phyloP scores from a whole-genome alignment of 2,329 filamentous ascomycete genomes.

The Ophiostoma perfectum region DNA sequence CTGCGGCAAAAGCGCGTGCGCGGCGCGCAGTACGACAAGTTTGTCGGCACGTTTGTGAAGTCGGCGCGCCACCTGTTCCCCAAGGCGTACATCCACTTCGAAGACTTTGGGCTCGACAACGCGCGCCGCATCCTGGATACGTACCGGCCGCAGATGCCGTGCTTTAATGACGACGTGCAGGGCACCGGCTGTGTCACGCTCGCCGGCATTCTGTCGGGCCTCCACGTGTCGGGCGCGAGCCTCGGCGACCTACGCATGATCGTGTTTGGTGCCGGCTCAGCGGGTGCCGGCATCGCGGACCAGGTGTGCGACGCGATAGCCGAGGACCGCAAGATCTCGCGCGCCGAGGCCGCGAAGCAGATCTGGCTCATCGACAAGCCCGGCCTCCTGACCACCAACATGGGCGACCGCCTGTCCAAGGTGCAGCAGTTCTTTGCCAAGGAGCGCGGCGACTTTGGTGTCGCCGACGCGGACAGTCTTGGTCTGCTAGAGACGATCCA shows the following conservation, averaged over 20 bases:
- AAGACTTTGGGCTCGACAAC: constrained; percentile 78
- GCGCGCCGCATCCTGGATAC: constrained; percentile 68
- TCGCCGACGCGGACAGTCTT: background rate
- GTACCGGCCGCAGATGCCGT: constrained; percentile 68
- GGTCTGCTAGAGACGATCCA: constrained; percentile 61
- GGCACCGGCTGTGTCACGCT: constrained; percentile 84
- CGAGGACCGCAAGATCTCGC: constrained; percentile 58
- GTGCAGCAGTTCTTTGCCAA: constrained; percentile 65
- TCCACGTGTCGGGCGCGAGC: constrained; percentile 62
- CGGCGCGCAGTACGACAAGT: constrained; percentile 68
- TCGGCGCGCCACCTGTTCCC: constrained; percentile 66
- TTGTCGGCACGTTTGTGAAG: constrained; percentile 69
- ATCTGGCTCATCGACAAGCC: constrained; percentile 83
- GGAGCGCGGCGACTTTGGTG: constrained; percentile 55
- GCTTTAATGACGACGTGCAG: constrained; percentile 81
- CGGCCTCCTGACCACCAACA: constrained; percentile 63
- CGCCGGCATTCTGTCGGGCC: constrained; percentile 70
- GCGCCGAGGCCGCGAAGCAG: constrained; percentile 69
- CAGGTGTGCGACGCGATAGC: constrained; percentile 76
- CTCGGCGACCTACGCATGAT: constrained; percentile 66
- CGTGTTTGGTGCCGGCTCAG: constrained; percentile 74
- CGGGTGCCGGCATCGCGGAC: constrained; percentile 80
- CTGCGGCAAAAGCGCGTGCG: constrained; percentile 60
- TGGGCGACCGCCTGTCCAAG: constrained; percentile 40
- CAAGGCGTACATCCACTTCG: constrained; percentile 79